phyloP scores from a whole-genome alignment of 202 grass and related monocot species.

The Zizania palustris region DNA sequence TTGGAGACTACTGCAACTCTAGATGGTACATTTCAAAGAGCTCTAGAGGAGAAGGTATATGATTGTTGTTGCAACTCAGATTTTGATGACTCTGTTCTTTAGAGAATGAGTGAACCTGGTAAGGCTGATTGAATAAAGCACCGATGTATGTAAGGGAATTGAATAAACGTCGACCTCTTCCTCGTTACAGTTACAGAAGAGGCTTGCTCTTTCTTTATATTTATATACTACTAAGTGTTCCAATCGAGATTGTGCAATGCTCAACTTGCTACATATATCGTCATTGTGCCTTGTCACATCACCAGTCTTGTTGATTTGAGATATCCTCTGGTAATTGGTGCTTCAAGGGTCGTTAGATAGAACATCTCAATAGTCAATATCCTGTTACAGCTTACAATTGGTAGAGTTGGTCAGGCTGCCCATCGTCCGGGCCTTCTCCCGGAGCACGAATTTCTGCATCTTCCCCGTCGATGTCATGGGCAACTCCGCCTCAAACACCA shows the following conservation, averaged over 20 bases:
- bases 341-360: too few species aligned
- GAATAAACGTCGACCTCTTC: background rate
- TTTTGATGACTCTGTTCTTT: conserved; percentile 27
- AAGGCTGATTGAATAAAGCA: conserved; percentile 54
- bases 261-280: too few species aligned
- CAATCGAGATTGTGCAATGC: too few species aligned
- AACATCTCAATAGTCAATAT: background rate
- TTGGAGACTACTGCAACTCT: background rate
- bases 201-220: too few species aligned
- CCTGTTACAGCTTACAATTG: conserved; percentile 28
- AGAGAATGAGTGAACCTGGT: conserved; percentile 26
- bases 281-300: too few species aligned
- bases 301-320: too few species aligned
- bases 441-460: conserved; percentile 75
- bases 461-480: conserved; percentile 86
- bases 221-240: too few species aligned
- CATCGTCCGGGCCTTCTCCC: conserved; percentile 59
- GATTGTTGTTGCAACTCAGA: conserved; percentile 40
- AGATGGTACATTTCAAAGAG: conserved; percentile 21
- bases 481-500: conserved; percentile 61
- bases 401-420: conserved; percentile 50
- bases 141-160: background rate
- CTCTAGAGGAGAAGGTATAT: background rate
- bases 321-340: too few species aligned
- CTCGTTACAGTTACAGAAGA: too few species aligned